Conservation (phyloP, 2,329 filamentous ascomycete genomes). For the Colletotrichum theobromicola region DNA sequence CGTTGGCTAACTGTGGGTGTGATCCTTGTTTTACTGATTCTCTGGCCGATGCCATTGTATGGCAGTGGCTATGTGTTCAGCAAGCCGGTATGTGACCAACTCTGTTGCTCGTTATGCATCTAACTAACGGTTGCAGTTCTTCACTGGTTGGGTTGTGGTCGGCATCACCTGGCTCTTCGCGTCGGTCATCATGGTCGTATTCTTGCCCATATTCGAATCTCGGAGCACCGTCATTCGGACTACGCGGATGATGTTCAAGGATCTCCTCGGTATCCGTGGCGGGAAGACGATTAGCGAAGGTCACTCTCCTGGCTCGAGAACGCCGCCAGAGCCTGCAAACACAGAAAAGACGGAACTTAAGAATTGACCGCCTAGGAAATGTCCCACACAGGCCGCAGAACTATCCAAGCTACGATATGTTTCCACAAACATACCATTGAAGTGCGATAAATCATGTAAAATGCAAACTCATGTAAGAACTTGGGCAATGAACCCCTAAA, state of each 20-base stretch:
- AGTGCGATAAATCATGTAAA: not conserved
- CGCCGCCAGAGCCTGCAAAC: constrained; percentile 8
- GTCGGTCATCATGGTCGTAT: constrained; percentile 19
- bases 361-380: too few relatives aligned
- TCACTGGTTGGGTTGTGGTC: constrained; percentile 75
- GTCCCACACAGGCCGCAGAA: too few relatives aligned
- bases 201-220: constrained; percentile 20
- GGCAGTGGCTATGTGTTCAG: constrained; percentile 32
- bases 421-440: not conserved
- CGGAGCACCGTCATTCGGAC: constrained; percentile 16
- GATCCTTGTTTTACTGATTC: constrained; percentile 52
- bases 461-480: too few relatives aligned
- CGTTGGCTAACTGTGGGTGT: constrained; percentile 60
- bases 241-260: constrained; percentile 15
- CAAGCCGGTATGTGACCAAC: constrained; percentile 1
- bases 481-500: too few relatives aligned
- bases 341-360: constrained; percentile 4
- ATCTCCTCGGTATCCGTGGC: not conserved
- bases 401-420: too few relatives aligned
- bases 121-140: constrained; percentile 55
- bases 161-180: constrained; percentile 75
- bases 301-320: not conserved
- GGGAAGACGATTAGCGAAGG: not conserved
- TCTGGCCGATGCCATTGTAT: constrained; percentile 35
- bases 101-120: not conserved